phyloP scores from a whole-genome alignment of 257 asterid genomes.

The Sherardia arvensis region DNA sequence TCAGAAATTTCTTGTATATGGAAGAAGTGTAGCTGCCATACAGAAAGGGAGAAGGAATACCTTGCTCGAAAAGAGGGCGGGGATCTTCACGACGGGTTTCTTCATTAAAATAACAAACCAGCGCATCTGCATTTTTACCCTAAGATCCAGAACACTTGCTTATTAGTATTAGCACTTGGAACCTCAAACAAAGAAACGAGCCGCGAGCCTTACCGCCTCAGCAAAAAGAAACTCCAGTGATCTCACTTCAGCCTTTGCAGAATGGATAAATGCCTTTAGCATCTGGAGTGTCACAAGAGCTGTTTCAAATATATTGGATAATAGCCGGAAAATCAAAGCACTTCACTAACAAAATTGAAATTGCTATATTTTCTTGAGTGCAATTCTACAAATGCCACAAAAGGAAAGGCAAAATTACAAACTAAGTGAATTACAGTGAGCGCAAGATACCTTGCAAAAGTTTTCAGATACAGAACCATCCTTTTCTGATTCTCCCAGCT shows the following conservation, averaged over 20 bases:
- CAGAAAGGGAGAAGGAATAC: conserved; percentile 22
- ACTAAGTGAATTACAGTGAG: background rate
- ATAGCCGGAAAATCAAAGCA: background rate
- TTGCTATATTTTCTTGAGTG: background rate
- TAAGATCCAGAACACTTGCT: conserved; percentile 9
- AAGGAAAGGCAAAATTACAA: background rate
- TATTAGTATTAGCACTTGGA: background rate
- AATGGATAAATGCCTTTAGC: conserved; percentile 47
- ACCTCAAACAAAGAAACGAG: background rate
- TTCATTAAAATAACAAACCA: conserved; percentile 81
- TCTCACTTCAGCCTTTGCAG: conserved; percentile 65
- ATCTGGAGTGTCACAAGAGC: conserved; percentile 30
- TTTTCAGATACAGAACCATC: conserved; percentile 59
- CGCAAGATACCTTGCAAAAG: conserved; percentile 49
- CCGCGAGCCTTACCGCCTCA: conserved; percentile 46
- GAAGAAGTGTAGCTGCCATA: too few species aligned
- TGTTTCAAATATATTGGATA: conserved; percentile 3
- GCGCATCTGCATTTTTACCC: conserved; percentile 90
- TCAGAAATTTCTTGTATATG: too few species aligned
- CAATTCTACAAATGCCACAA: background rate
- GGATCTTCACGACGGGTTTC: conserved; percentile 79
- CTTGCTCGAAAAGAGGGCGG: conserved; percentile 92
- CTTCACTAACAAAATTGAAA: too few species aligned
- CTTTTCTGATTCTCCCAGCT: conserved; percentile 57
- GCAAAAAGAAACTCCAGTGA: conserved; percentile 66